Evolutionary conservation across 1,284 basidiomycete species (phyloP).

Genomic region (Naganishia cerealis): DNA sequence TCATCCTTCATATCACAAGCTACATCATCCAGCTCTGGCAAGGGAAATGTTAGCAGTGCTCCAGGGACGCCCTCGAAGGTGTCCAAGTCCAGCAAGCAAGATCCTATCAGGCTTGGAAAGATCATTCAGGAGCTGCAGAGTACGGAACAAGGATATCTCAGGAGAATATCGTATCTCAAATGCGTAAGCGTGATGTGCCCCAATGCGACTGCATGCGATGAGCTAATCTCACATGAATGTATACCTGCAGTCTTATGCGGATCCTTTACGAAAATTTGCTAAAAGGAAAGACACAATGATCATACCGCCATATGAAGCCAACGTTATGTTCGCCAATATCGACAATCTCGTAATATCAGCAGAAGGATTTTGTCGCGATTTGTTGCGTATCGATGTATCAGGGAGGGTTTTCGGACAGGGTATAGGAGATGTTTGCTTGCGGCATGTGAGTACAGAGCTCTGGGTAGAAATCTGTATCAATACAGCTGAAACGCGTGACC

Average conservation of each 20-base stretch:
- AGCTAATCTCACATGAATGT: slow-evolving; percentile 13
- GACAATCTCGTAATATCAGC: slow-evolving; percentile 85
- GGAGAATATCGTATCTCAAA: slow-evolving; percentile 48
- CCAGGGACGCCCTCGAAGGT: slow-evolving; percentile 19
- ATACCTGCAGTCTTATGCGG: slow-evolving; percentile 69
- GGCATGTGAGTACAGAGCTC: slow-evolving; percentile 60
- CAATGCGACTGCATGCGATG: neutral
- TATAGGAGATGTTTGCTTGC: slow-evolving; percentile 80
- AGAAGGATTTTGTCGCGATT: slow-evolving; percentile 77
- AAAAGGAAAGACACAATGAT: slow-evolving; percentile 79
- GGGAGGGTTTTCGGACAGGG: slow-evolving; percentile 62
- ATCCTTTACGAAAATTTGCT: slow-evolving; percentile 82
- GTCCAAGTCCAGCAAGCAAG: slow-evolving; percentile 10
- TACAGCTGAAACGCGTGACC: neutral
- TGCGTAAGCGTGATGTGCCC: slow-evolving; percentile 39
- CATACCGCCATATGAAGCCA: slow-evolving; percentile 84
- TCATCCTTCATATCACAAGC: slow-evolving; percentile 41
- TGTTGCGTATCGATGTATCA: slow-evolving; percentile 68
- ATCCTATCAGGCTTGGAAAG: slow-evolving; percentile 41
- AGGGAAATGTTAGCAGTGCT: neutral
- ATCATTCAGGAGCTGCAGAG: slow-evolving; percentile 51
- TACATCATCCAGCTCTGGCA: slow-evolving; percentile 1
- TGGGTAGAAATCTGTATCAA: neutral
- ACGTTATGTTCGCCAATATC: slow-evolving; percentile 88
- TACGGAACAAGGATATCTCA: slow-evolving; percentile 51